Base-by-base conservation (phyloP, 805 yeast species). In the Cyberlindnera misumaiensis region DNA sequence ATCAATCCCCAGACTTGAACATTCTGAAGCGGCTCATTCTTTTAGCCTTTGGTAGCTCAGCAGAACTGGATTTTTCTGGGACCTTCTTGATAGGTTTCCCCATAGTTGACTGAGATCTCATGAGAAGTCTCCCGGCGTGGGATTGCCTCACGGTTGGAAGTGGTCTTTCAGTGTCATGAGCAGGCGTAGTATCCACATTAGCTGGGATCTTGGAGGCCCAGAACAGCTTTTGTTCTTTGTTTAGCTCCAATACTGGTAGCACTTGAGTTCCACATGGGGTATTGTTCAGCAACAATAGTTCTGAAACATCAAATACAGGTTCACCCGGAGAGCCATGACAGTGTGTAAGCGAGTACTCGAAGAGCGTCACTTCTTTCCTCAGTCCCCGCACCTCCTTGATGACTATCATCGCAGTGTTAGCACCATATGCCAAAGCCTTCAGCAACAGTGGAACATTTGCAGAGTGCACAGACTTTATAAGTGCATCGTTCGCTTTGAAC, bases 261-360 rank as follows among this genome's bases (percentile, higher is more conserved):
- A 65, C 53, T 11, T 45, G 49, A 2, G 52, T 53, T 7, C 75
- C 76, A 8, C 72, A 61, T 10, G 65, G 61, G 25, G 74, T 64
- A 8, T 83, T 84, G 54, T 79, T 80, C 34, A 77, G 59, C 1
- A 76, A 43, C 11, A 83, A 52, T 11, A 79, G 61, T 49, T 82
- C 87, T 0, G 84, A 66, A 14, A 69, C 53, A 53, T 56, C 79
- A 56, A 52, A 78, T 43, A 68, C 63, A 43, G 58, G 65, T 39
- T 41, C 43, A 22, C 50, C 46, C 8, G 50, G 42, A 2, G 52
- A 48, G 22, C 58, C 53, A 20, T 52, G 52, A 39, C 54, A 60
- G 35, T 75, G 72, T 36, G 77, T 59, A 31, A 82, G 55, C 1
- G 87, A 73, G 49, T 78, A 79, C 40, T 70, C 76, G 36, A 73